Percentiles rank a stretch among this genome's conserved stretches.
Evolutionary conservation across 2,329 filamentous ascomycete species (phyloP).

Genomic region (Stylonectria norvegica): DNA sequence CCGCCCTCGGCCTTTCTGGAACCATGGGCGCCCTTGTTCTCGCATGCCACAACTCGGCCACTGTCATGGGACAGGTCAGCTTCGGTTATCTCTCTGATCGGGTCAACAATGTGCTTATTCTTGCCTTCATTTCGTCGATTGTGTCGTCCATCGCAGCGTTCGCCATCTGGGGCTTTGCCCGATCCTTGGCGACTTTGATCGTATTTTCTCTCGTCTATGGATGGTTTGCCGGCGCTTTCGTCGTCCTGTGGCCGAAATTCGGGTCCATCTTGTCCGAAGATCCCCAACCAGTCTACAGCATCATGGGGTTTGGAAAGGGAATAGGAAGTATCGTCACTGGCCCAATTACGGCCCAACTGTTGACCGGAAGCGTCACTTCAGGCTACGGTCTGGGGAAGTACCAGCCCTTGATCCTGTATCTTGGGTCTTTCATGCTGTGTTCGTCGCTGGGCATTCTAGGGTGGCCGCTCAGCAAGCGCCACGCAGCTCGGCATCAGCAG

Average conservation of each 20-base stretch:
- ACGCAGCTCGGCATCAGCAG: too few relatives aligned
- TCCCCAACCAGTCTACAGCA: slow-evolving; percentile 23
- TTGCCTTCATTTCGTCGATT: slow-evolving; percentile 41
- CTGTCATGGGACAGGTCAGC: slow-evolving; percentile 42
- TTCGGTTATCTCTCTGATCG: slow-evolving; percentile 47
- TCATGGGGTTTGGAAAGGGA: slow-evolving; percentile 30
- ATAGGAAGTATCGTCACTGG: slow-evolving; percentile 28
- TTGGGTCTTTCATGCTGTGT: slow-evolving; percentile 15
- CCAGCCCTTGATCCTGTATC: slow-evolving; percentile 15
- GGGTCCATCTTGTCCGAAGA: slow-evolving; percentile 26
- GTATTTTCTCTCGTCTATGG: slow-evolving; percentile 54
- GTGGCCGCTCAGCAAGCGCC: slow-evolving; percentile 1
- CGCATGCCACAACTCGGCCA: slow-evolving; percentile 45
- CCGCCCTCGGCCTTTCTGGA: slow-evolving; percentile 36
- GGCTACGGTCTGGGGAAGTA: slow-evolving; percentile 14
- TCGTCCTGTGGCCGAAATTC: slow-evolving; percentile 27
- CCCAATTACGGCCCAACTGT: slow-evolving; percentile 21
- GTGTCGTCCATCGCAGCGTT: slow-evolving; percentile 48
- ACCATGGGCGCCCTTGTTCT: slow-evolving; percentile 46
- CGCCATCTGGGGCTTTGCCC: slow-evolving; percentile 53
- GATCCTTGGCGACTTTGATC: slow-evolving; percentile 41
- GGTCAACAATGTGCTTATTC: slow-evolving; percentile 42
- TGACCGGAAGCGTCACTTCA: slow-evolving; percentile 12
- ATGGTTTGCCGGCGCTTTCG: slow-evolving; percentile 49
- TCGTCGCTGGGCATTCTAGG: slow-evolving; percentile 13